Evolutionary conservation across 768 basidiomycete genomes (phyloP).

Genomic region (Pilatotrama ljubarskyi): DNA sequence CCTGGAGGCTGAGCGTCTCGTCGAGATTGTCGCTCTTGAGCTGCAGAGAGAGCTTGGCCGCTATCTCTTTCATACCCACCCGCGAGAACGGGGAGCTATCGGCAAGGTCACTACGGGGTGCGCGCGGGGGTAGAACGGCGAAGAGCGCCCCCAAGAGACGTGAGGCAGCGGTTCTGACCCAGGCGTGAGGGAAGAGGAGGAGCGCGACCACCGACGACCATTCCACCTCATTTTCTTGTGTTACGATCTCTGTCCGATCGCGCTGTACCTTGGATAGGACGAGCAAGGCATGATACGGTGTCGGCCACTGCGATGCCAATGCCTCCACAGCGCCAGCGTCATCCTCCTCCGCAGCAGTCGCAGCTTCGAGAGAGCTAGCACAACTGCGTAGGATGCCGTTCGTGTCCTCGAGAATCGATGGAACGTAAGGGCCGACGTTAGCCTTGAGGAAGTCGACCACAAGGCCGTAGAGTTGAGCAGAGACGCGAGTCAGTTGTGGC

Average conservation of each 20-base stretch:
- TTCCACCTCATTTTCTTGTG: conserved; percentile 46
- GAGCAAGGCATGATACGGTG: conserved; percentile 78
- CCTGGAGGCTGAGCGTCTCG: conserved; percentile 69
- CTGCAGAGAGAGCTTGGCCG: conserved; percentile 72
- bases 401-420: conserved; percentile 58
- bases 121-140: conserved; percentile 46
- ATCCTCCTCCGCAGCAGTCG: conserved; percentile 28
- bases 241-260: conserved; percentile 51
- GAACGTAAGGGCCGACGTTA: conserved; percentile 45
- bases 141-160: conserved; percentile 76
- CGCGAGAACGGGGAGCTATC: conserved; percentile 50
- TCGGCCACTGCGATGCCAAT: conserved; percentile 53
- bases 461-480: conserved; percentile 82
- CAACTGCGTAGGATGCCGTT: conserved; percentile 48
- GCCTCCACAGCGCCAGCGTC: conserved; percentile 50
- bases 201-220: conserved; percentile 68
- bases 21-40: conserved; percentile 82
- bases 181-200: conserved; percentile 88
- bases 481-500: conserved; percentile 64
- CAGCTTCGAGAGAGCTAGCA: conserved; percentile 39
- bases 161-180: conserved; percentile 85
- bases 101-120: conserved; percentile 32
- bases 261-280: conserved; percentile 63
- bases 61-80: conserved; percentile 62
- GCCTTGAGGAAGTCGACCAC: conserved; percentile 66